These are phyloP conservation scores for Suhomyces faveliae DNA, from an alignment of 805 yeast genomes.

Conservation along the genomic window DNA sequence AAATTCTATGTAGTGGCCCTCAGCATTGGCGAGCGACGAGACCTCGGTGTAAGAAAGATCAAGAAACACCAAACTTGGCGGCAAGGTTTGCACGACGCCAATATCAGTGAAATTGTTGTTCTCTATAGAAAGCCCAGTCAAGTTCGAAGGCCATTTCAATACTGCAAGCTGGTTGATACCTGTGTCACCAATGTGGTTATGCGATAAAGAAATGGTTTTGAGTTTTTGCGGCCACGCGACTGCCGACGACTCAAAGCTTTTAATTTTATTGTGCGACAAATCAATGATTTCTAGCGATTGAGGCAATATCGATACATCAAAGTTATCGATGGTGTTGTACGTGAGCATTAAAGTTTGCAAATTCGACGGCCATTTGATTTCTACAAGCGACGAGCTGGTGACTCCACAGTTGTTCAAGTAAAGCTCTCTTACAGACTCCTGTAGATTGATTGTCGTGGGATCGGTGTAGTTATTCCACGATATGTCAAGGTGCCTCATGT, in stretches of 20 bases:
- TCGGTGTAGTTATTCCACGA: slow-evolving; percentile 33
- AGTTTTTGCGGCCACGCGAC: slow-evolving; percentile 27
- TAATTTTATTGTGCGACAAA: slow-evolving; percentile 22
- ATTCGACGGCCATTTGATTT: slow-evolving; percentile 17
- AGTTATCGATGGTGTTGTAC: slow-evolving; percentile 21
- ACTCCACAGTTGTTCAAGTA: slow-evolving; percentile 33
- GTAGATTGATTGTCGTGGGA: slow-evolving; percentile 23
- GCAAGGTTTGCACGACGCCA: slow-evolving; percentile 17
- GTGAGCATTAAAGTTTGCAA: slow-evolving; percentile 35
- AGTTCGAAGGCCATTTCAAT: slow-evolving; percentile 23
- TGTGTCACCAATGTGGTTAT: slow-evolving; percentile 20
- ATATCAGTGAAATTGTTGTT: slow-evolving; percentile 22
- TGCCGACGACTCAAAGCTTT: background rate
- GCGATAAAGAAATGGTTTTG: slow-evolving; percentile 22
- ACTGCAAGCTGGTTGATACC: slow-evolving; percentile 16
- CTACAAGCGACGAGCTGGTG: slow-evolving; percentile 9
- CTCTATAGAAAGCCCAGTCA: slow-evolving; percentile 23
- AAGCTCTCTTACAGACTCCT: slow-evolving; percentile 22
- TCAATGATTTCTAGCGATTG: slow-evolving; percentile 29
- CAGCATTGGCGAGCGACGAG: slow-evolving; percentile 11
- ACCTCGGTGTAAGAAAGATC: slow-evolving; percentile 27
- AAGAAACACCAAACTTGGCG: slow-evolving; percentile 20
- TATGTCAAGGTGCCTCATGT: slow-evolving; percentile 28
- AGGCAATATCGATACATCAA: slow-evolving; percentile 27
- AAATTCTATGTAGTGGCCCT: slow-evolving; percentile 21